Evolutionary conservation across 108 stramenopile species (phyloP).

Genomic region (Cyclostephanos tholiformis): DNA sequence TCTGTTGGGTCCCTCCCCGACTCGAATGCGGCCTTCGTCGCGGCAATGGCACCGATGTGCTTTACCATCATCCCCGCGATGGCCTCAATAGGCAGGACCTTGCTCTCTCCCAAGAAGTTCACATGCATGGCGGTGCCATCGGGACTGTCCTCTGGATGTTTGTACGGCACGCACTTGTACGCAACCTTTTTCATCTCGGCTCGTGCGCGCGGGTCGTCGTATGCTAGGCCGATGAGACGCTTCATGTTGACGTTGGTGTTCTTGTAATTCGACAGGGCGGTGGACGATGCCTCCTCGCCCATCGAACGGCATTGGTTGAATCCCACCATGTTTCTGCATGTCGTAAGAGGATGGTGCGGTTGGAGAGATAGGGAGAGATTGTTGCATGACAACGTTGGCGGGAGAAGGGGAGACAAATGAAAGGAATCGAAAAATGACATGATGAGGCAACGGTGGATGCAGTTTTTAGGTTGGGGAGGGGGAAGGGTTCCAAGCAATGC

Average conservation of each 20-base stretch:
- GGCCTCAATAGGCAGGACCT: conserved; percentile 86
- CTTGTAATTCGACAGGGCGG: no score
- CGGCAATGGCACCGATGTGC: conserved; percentile 88
- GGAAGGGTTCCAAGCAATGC: no score
- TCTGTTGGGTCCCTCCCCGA: no score
- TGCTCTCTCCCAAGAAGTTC: conserved; percentile 52
- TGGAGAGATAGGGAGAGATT: no score
- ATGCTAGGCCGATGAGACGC: conserved; percentile 92
- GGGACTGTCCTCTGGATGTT: conserved; percentile 57
- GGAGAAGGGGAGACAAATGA: not conserved
- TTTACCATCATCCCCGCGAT: conserved; percentile 92
- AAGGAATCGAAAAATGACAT: not conserved
- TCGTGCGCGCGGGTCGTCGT: conserved; percentile 89
- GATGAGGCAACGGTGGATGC: not conserved
- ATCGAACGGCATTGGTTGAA: no score
- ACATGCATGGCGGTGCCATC: conserved; percentile 77
- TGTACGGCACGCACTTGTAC: conserved; percentile 74
- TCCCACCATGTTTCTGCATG: no score
- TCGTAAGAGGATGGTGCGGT: no score
- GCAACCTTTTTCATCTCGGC: conserved; percentile 75
- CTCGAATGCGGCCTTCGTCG: conserved; percentile 71
- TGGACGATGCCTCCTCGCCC: no score
- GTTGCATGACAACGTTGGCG: no score
- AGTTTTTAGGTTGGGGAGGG: not conserved
- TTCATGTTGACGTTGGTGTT: conserved; percentile 89